Conservation (phyloP, 1,284 basidiomycete species). For the Leucoagaricus sp. region DNA sequence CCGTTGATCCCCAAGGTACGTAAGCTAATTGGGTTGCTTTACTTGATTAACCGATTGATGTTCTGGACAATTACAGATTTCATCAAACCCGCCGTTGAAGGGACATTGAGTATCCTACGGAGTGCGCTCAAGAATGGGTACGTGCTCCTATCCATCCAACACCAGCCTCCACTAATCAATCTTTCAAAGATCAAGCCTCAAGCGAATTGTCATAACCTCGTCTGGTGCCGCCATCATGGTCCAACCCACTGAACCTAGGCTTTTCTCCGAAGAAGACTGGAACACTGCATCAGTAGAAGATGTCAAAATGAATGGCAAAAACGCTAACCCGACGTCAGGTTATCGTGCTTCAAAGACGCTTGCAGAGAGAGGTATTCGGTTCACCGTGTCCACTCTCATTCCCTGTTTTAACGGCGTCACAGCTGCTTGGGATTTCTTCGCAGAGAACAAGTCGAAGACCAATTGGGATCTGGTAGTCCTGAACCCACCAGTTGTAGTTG, state of each 20-base stretch:
- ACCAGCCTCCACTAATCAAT: not conserved
- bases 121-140: slow-evolving; percentile 38
- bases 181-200: slow-evolving; percentile 38
- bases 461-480: slow-evolving; percentile 45
- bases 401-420: not conserved
- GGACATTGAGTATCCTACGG: slow-evolving; percentile 41
- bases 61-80: slow-evolving; percentile 28
- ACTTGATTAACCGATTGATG: not conserved
- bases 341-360: slow-evolving; percentile 49
- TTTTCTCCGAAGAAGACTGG: slow-evolving; percentile 56
- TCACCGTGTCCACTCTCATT: not conserved
- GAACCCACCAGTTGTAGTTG: slow-evolving; percentile 43
- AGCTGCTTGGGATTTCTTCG: slow-evolving; percentile 49
- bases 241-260: slow-evolving; percentile 26
- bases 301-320: slow-evolving; percentile 44
- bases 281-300: slow-evolving; percentile 49
- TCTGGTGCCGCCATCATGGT: slow-evolving; percentile 57
- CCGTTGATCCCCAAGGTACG: slow-evolving; percentile 31
- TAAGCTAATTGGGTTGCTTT: too few relatives aligned
- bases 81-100: slow-evolving; percentile 43
- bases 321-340: slow-evolving; percentile 33
- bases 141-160: slow-evolving; percentile 4
- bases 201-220: slow-evolving; percentile 67
- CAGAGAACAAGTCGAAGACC: slow-evolving; percentile 36
- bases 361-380: slow-evolving; percentile 44